These are phyloP conservation scores for Dothidotthia symphoricarpi DNA, from an alignment of 2,329 filamentous ascomycete genomes.

Conservation along the genomic window DNA sequence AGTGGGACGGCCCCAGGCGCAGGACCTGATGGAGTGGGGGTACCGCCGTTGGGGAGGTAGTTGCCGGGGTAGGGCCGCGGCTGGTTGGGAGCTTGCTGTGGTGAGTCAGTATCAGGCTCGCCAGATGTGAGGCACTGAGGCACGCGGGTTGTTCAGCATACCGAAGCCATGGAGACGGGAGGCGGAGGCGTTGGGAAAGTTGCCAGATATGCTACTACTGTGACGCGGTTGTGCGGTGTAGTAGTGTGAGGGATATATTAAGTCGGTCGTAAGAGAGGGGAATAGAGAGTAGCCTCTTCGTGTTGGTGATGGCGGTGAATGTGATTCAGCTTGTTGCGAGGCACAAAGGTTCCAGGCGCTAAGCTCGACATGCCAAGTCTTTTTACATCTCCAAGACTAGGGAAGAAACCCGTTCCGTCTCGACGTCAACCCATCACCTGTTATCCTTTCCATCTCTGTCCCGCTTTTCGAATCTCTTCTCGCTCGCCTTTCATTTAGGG, in stretches of 20 bases:
- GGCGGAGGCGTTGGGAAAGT: slow-evolving; percentile 21
- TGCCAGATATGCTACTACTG: slow-evolving; percentile 17
- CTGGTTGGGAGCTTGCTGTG: slow-evolving; percentile 51
- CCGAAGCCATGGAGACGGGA: slow-evolving; percentile 35
- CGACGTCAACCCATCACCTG: too few relatives aligned
- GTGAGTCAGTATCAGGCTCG: slow-evolving; percentile 20
- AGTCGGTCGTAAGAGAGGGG: slow-evolving; percentile 10
- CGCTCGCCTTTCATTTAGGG: too few relatives aligned
- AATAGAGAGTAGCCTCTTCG: slow-evolving; percentile 22
- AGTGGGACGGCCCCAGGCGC: slow-evolving; percentile 48
- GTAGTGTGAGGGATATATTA: slow-evolving; percentile 8
- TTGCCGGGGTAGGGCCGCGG: slow-evolving; percentile 51
- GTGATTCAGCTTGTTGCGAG: too few relatives aligned
- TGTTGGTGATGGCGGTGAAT: slow-evolving; percentile 21
- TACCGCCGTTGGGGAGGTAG: slow-evolving; percentile 50
- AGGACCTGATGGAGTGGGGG: slow-evolving; percentile 43
- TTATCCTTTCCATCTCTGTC: too few relatives aligned
- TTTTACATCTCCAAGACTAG: too few relatives aligned
- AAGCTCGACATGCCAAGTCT: too few relatives aligned
- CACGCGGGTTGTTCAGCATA: slow-evolving; percentile 11
- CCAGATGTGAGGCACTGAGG: slow-evolving; percentile 8
- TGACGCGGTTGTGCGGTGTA: slow-evolving; percentile 7
- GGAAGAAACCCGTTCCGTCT: too few relatives aligned
- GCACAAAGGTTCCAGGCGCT: too few relatives aligned
- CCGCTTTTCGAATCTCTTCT: too few relatives aligned